These are phyloP conservation scores for Talinum fruticosum DNA, from an alignment of 148 eudicot genomes.

Conservation along the genomic window DNA sequence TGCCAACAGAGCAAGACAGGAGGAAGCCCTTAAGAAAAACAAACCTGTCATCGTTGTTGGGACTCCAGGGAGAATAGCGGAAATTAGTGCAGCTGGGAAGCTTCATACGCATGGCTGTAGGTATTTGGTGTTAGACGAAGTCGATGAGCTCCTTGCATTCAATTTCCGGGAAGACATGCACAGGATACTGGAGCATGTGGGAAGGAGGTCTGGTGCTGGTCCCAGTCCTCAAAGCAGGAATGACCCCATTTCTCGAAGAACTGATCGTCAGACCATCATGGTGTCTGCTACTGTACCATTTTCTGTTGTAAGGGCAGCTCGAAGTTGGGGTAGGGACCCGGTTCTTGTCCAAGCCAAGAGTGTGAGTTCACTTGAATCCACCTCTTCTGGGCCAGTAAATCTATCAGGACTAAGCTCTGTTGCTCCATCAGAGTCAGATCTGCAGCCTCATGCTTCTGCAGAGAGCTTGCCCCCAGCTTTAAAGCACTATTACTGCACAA, in stretches of 20 bases:
- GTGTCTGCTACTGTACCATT: constrained; percentile 95
- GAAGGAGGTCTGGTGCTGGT: no score
- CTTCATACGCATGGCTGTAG: constrained; percentile 82
- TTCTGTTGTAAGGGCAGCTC: constrained; percentile 84
- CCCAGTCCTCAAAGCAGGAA: no score
- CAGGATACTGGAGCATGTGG: no score
- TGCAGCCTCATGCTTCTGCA: constrained; percentile 39
- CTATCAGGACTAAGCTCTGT: constrained; percentile 26
- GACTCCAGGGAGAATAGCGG: constrained; percentile 91
- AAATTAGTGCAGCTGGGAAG: constrained; percentile 82
- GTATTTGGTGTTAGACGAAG: constrained; percentile 78
- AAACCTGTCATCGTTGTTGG: constrained; percentile 90
- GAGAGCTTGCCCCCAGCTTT: no score
- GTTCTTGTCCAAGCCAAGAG: constrained; percentile 36
- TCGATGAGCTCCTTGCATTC: constrained; percentile 80
- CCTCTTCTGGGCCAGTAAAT: constrained; percentile 41
- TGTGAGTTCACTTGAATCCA: constrained; percentile 43
- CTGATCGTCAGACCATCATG: constrained; percentile 57
- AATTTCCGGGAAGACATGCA: constrained; percentile 35
- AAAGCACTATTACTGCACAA: no score
- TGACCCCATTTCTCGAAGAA: no score
- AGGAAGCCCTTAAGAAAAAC: constrained; percentile 88
- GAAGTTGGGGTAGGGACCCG: constrained; percentile 76
- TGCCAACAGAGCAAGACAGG: constrained; percentile 79
- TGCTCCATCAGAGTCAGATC: constrained; percentile 28